A percentile compares a stretch with the other conserved stretches of the same genome.
These are phyloP conservation scores for Pyricularia sp. DNA, from an alignment of 2,329 filamentous ascomycete genomes.

Conservation along the genomic window DNA sequence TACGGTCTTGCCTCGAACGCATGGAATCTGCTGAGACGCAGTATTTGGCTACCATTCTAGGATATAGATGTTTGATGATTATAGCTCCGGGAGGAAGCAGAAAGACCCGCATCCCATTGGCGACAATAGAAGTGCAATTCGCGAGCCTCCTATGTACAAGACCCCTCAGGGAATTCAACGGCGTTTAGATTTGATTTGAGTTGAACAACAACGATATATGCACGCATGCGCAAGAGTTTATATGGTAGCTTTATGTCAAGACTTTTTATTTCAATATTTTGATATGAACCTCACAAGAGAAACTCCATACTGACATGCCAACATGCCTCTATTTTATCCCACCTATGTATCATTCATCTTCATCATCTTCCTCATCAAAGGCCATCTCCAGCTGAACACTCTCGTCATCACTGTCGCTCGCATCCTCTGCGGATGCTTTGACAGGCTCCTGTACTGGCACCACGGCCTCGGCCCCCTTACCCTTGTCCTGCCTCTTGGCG, in stretches of 20 bases:
- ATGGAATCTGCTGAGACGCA: constrained; percentile 2
- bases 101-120: not conserved
- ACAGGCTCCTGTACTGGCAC: constrained; percentile 11
- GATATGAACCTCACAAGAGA: not conserved
- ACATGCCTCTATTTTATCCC: not conserved
- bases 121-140: too few relatives aligned
- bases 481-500: constrained; percentile 12
- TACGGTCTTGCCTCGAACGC: constrained; percentile 7
- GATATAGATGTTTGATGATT: not conserved
- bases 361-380: constrained; percentile 40
- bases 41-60: not conserved
- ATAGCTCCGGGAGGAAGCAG: not conserved
- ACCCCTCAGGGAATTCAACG: too few relatives aligned
- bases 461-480: constrained; percentile 3
- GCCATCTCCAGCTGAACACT: constrained; percentile 53
- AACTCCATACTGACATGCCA: not conserved
- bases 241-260: not conserved
- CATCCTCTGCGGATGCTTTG: constrained; percentile 28
- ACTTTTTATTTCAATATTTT: not conserved
- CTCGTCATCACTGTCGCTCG: constrained; percentile 34
- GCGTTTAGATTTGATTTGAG: too few relatives aligned
- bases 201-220: too few relatives aligned
- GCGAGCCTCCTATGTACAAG: too few relatives aligned
- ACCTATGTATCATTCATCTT: constrained; percentile 13
- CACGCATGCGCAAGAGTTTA: too few relatives aligned